Conservation (phyloP, 768 basidiomycete species). For the Xerocomellus amylosporus region DNA sequence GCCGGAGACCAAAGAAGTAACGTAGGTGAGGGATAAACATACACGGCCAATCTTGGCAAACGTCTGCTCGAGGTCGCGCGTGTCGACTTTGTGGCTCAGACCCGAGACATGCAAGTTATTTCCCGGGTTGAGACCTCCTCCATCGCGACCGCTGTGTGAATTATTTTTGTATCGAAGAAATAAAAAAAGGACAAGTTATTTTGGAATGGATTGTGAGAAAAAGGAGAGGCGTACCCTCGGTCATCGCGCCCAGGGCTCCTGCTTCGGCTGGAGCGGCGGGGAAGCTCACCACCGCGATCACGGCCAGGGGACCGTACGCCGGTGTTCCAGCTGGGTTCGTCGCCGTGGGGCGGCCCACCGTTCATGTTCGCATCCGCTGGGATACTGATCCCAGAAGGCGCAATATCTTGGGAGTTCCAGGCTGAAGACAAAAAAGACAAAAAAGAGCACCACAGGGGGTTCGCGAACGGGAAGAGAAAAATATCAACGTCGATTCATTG, state of each 20-base stretch:
- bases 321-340: conserved; percentile 55
- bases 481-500: conserved; percentile 43
- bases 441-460: conserved; percentile 8
- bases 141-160: conserved; percentile 21
- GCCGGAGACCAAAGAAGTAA: neutral
- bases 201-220: neutral
- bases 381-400: conserved; percentile 71
- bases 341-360: conserved; percentile 46
- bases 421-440: conserved; percentile 45
- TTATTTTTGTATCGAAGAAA: neutral
- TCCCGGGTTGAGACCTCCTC: conserved; percentile 52
- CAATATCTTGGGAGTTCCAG: conserved; percentile 83
- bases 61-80: conserved; percentile 80
- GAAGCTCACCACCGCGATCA: conserved; percentile 44
- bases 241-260: conserved; percentile 66
- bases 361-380: conserved; percentile 51
- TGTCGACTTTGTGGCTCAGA: conserved; percentile 62
- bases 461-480: conserved; percentile 35
- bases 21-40: conserved; percentile 25
- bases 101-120: conserved; percentile 67
- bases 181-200: neutral
- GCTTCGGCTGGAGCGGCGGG: conserved; percentile 73
- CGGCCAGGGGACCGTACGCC: conserved; percentile 43
- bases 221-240: conserved; percentile 48
- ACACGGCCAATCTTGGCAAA: conserved; percentile 90